Evolutionary conservation across 768 basidiomycete species (phyloP).

Genomic region (Pisolithus marmoratus): DNA sequence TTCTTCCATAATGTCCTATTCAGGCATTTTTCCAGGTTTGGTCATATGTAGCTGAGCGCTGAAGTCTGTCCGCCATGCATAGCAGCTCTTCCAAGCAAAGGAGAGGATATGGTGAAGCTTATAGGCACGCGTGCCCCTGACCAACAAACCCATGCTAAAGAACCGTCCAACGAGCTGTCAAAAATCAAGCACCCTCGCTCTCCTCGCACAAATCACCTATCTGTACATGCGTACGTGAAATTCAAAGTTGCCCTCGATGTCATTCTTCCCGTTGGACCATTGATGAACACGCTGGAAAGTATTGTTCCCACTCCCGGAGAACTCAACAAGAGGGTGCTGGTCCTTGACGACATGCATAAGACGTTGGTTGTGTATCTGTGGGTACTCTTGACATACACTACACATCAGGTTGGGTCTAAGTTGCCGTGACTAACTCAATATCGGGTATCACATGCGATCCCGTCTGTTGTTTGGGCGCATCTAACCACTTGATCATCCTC

Average conservation of each 20-base stretch:
- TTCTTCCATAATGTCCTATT: constrained; percentile 39
- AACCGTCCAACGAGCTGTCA: constrained; percentile 54
- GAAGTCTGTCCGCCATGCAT: constrained; percentile 40
- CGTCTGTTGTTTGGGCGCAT: no score
- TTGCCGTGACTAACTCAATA: no score
- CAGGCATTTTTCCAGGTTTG: constrained; percentile 44
- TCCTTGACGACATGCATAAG: constrained; percentile 77
- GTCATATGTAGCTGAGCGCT: constrained; percentile 42
- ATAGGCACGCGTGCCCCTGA: constrained; percentile 37
- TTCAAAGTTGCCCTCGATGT: constrained; percentile 2
- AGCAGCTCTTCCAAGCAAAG: constrained; percentile 22
- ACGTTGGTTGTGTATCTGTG: constrained; percentile 76
- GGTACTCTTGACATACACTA: no score
- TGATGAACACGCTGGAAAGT: constrained; percentile 12
- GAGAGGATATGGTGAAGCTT: constrained; percentile 32
- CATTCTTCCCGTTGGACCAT: constrained; percentile 16
- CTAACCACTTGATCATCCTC: no score
- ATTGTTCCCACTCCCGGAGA: not conserved
- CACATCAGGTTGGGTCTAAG: no score
- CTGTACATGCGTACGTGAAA: constrained; percentile 31
- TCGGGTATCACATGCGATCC: no score
- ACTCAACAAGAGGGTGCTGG: constrained; percentile 11
- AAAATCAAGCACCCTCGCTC: constrained; percentile 29
- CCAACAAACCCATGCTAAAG: constrained; percentile 41
- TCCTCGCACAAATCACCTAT: constrained; percentile 36